Evolutionary conservation across 352 stramenopile species (phyloP), one percentile per base, ranked within the genome.

Genomic region (Phytophthora litchii): DNA sequence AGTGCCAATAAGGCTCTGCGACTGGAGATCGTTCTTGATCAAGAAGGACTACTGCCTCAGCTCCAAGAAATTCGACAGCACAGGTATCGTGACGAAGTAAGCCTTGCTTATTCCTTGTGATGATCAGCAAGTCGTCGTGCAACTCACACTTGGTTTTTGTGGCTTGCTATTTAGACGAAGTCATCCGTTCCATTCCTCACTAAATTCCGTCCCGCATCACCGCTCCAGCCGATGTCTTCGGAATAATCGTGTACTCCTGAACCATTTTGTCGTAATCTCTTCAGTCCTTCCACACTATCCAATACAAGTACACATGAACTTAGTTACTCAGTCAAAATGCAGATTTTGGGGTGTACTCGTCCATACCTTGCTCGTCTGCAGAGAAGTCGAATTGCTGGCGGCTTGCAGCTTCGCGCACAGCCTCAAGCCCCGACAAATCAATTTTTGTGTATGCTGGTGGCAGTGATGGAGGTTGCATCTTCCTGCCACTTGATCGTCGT

Each of bases 21-120:
- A 1, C 55, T 84, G 20, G 75, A 91, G 51, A 83, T 74, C 11
- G 80, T 87, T 46, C 60, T 83, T 20, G 73, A 91, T 36, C 78
- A 91, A 63, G 61, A 79, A 34, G 77, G 75, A 0, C 43, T 89
- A 20, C 60, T 91, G 37, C 76, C 76, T 5, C 68, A 79, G 29
- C 71, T 86, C 14, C 62, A 73, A 34, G 75, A 86, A 23, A 76
- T 85, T n/a, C 79, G 75, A 12, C 60, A 70, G 16, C 77, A 91
- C 50, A 52, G 65, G 14, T 88, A 71, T 54, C 77, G 81, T 35
- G 67, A 80, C 37, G 69, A 87, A 42, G 75, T 76, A 60, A 64
- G 52, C 4, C 16, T 19, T 40, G 11, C 48, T 1, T 34, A 42
- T 31, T 27, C 21, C n/a, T 42, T 43, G 20, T 7, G 9, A 19